Evolutionary conservation across 768 basidiomycete species (phyloP), one percentile per base, ranked within the genome.

Genomic region (Mycena maculata): DNA sequence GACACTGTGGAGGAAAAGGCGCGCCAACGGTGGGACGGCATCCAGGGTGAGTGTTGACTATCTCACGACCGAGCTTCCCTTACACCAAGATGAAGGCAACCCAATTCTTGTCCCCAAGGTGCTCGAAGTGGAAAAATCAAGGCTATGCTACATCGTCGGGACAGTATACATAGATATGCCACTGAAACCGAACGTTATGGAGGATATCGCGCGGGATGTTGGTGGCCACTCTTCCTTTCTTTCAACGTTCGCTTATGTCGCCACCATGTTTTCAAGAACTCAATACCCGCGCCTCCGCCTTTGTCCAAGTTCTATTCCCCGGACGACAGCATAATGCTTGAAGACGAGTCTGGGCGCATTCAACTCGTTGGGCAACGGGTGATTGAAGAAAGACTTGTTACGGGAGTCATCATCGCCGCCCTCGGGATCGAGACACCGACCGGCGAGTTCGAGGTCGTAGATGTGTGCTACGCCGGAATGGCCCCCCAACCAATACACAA

Each of bases 161-260:
- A 99, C 98, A 0, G 90, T 98, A 8, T 99, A 98, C 77, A 92
- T 99, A 90, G 96, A 99, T 66, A 99, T 99, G 98, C 94, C 96
- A 11, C 84, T 99, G 56, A 99, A 99, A 75, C 97, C 97, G 0
- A 99, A 98, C 74, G 93, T 99, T n/a, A 85, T 99, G 68, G 92
- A 95, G 72, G 98, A 99, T 69, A 87, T 99, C 70, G 95, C 91
- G 25, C 86, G 93, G 76, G 96, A 99, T 73, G 98, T 98, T 74
- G 71, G 94, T 84, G 23, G n/a, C n/a, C n/a, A n/a, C n/a, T 38
- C 23, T 52, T 60, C 42, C 27, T 33, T 49, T 31, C 44, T 44
- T 23, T 45, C 42, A 50, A 54, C 64, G 59, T 42, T 63, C 33
- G 49, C 54, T 67, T 57, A 45, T 50, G 56, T 33, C 41, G 23